Percentiles rank a stretch among this genome's conserved stretches.
Evolutionary conservation across 208 protist species (phyloP).

Genomic region (Crithidia expoeki): DNA sequence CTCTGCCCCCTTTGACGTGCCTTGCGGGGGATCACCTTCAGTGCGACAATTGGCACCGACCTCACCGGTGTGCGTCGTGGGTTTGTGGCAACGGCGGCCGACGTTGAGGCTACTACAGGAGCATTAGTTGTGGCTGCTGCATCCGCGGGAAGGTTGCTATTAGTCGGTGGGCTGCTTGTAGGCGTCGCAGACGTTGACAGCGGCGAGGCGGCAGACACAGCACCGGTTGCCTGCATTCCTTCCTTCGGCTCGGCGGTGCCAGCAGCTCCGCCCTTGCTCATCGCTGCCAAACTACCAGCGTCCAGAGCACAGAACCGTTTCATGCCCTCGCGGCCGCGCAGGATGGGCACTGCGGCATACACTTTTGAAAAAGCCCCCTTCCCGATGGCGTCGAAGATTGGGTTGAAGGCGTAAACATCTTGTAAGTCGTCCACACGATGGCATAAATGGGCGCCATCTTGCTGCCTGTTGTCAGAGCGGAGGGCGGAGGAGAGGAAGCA

Average conservation of each 20-base stretch:
- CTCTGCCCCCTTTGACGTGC: conserved; percentile 24
- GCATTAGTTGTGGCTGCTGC: not conserved
- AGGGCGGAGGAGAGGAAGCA: not conserved
- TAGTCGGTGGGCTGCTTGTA: not conserved
- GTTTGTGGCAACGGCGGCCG: not conserved
- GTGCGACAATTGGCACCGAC: conserved; percentile 41
- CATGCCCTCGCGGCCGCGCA: conserved; percentile 38
- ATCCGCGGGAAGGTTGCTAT: not conserved
- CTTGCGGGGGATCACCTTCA: conserved; percentile 70
- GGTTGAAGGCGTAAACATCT: conserved; percentile 79
- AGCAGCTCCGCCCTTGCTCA: not conserved
- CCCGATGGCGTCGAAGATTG: conserved; percentile 64
- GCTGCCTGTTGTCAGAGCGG: not conserved
- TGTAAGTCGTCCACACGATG: conserved; percentile 66
- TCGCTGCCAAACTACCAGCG: not conserved
- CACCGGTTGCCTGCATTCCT: not conserved
- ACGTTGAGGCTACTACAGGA: too few species aligned
- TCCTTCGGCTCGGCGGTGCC: not conserved
- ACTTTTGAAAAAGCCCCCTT: conserved; percentile 79
- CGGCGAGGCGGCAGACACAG: not conserved
- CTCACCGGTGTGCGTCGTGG: not conserved
- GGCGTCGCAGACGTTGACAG: not conserved
- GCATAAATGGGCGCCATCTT: conserved; percentile 39
- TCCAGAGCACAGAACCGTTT: conserved; percentile 14
- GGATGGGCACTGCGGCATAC: conserved; percentile 71